Conservation (phyloP, 768 basidiomycete species). For the Macrolepiota dolichaula region DNA sequence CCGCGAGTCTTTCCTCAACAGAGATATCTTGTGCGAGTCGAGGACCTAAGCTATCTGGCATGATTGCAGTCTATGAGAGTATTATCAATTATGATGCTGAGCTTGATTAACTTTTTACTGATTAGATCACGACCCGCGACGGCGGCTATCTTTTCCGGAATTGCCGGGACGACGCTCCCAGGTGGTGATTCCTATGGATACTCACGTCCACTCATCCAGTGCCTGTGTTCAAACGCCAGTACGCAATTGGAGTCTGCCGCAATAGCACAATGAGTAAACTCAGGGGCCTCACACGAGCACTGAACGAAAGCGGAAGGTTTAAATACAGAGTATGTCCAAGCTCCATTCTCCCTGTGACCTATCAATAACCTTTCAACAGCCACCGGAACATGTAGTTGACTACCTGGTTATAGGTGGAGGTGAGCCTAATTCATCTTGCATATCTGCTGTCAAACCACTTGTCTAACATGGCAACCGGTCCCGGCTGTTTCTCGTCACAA, state of each 20-base stretch:
- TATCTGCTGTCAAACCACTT: not conserved
- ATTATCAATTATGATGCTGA: not conserved
- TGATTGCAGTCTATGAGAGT: not conserved
- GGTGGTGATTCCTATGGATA: not conserved
- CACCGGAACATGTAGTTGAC: conserved; percentile 73
- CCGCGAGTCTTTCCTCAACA: conserved; percentile 37
- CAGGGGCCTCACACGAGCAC: conserved; percentile 51
- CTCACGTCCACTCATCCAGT: not conserved
- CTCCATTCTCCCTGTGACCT: not conserved
- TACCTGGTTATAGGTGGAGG: conserved; percentile 90
- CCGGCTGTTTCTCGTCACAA: not conserved
- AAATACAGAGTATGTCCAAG: conserved; percentile 52
- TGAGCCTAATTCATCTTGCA: conserved; percentile 19
- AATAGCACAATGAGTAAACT: conserved; percentile 28
- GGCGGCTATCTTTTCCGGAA: not conserved
- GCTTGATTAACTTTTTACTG: not conserved
- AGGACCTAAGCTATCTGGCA: not conserved
- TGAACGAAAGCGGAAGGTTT: conserved; percentile 60
- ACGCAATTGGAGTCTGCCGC: not conserved
- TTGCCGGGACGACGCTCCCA: not conserved
- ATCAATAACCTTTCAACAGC: conserved; percentile 26
- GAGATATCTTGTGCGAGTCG: conserved; percentile 23
- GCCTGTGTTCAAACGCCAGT: not conserved
- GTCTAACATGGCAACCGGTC: not conserved
- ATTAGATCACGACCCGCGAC: not conserved